Base-by-base conservation (phyloP, 495 filamentous ascomycete species). In the Aspergillus affinis region DNA sequence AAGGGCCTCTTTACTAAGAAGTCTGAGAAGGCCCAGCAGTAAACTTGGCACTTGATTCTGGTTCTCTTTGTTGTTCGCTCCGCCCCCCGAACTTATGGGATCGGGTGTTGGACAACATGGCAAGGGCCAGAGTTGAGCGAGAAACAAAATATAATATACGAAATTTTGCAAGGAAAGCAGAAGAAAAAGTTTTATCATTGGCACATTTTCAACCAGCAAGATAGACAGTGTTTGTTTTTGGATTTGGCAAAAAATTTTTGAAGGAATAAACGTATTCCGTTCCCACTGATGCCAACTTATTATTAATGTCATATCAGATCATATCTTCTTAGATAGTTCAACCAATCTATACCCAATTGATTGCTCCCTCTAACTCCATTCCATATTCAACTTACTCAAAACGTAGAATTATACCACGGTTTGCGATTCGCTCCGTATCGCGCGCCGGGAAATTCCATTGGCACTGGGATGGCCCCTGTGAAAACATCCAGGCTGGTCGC, bases 401-500 rank as follows among this genome's bases (percentile, higher is more conserved):
- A 56, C 5, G 2, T 27, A 27, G 13, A 30, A 36, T 66, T 81
- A 62, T 82, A 88, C 86, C 88, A 90, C 17, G 88, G 86, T 66
- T 69, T 73, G 18, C 74, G 69, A 8, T 55, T 69, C 8, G 63
- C 48, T 0, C 66, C 76, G 58, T 87, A 85, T 30, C 56, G 53
- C 23, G 71, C 62, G 0, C 81, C 85, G 6, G 91, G 90, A 36
- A 81, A 64, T 55, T 80, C 66, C 83, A 95, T 91, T 3, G 92
- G 92, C 2, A 93, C 79, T 0, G 90, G 90, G 6, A 95, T 71
- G 0, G 61, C 69, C 0, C 69, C 72, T 8, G 77, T 60, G 65
- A 96, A 93, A 10, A 84, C 75, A 23, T 76, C 75, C 63, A 62
- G 45, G 30, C 62, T 45, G 19, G 65, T 46, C 2, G 46, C 21